These are phyloP conservation scores for Phaffomyces thermotolerans DNA, from an alignment of 805 yeast species.

Conservation along the genomic window DNA sequence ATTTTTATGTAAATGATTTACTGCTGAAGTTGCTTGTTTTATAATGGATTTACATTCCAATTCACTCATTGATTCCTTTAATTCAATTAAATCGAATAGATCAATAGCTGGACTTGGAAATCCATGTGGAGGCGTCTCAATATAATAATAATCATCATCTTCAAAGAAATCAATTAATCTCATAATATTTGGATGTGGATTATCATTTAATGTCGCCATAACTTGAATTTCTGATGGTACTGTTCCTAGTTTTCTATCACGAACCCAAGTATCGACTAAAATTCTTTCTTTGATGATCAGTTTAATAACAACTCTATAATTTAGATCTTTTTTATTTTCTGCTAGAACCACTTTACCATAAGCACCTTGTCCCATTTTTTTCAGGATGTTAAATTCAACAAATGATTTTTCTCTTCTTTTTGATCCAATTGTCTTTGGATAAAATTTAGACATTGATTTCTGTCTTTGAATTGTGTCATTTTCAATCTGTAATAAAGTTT, in stretches of 20 bases:
- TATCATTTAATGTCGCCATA: conserved; percentile 68
- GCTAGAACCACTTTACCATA: conserved; percentile 90
- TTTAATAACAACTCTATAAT: conserved; percentile 70
- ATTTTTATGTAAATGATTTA: conserved; percentile 72
- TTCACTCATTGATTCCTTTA: conserved; percentile 75
- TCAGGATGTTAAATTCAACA: conserved; percentile 60
- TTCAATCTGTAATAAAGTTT: conserved; percentile 39
- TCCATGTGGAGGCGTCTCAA: conserved; percentile 90
- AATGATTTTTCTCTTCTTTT: conserved; percentile 65
- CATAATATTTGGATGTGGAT: conserved; percentile 85
- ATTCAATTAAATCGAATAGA: conserved; percentile 85
- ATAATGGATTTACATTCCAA: conserved; percentile 71
- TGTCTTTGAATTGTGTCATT: conserved; percentile 35
- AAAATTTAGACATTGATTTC: conserved; percentile 27
- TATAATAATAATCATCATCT: conserved; percentile 80
- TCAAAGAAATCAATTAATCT: conserved; percentile 86
- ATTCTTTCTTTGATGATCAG: conserved; percentile 89
- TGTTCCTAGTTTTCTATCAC: conserved; percentile 86
- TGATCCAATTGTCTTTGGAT: conserved; percentile 49
- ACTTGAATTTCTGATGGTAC: conserved; percentile 95
- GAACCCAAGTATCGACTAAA: conserved; percentile 94
- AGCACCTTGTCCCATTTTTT: conserved; percentile 92
- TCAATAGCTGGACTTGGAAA: conserved; percentile 80
- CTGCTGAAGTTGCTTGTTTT: conserved; percentile 70
- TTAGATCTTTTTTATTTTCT: conserved; percentile 53